Evolutionary conservation across 352 stramenopile genomes (phyloP).

Genomic region (Albugo laibachii): DNA sequence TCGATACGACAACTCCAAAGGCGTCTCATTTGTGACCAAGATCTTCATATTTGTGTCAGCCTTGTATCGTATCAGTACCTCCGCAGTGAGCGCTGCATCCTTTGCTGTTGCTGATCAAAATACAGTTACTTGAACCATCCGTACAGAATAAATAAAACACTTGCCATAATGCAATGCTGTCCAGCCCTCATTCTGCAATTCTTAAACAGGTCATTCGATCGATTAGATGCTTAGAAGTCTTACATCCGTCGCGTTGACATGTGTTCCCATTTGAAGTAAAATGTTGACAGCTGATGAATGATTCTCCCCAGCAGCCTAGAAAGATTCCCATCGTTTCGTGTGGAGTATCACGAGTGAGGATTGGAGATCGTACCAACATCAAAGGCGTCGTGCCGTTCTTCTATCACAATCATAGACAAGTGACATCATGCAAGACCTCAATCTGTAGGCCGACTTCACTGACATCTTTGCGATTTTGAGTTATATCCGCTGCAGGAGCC

Average conservation of each 20-base stretch:
- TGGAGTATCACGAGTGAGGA: background rate
- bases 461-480: constrained; percentile 62
- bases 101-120: constrained; percentile 28
- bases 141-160: constrained; percentile 1
- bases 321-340: background rate
- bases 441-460: constrained; percentile 1
- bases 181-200: constrained; percentile 39
- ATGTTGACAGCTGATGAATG: constrained; percentile 31
- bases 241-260: constrained; percentile 66
- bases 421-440: background rate
- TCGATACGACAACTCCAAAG: constrained; percentile 56
- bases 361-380: constrained; percentile 31
- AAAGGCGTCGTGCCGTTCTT: constrained; percentile 57
- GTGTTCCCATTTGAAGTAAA: constrained; percentile 44
- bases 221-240: constrained; percentile 1
- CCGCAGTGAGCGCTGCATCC: constrained; percentile 35
- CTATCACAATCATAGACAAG: constrained; percentile 8
- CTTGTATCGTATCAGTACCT: constrained; percentile 46
- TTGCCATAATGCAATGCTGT: constrained; percentile 61
- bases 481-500: constrained; percentile 47
- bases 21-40: constrained; percentile 46
- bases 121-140: background rate
- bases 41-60: constrained; percentile 34
- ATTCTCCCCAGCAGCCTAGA: constrained; percentile 48
- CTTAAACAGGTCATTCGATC: background rate